Percentiles rank a stretch among this genome's conserved stretches.
Evolutionary conservation across 371 early-diverging fungal genomes (phyloP).

Genomic region (Mucor saturninus): DNA sequence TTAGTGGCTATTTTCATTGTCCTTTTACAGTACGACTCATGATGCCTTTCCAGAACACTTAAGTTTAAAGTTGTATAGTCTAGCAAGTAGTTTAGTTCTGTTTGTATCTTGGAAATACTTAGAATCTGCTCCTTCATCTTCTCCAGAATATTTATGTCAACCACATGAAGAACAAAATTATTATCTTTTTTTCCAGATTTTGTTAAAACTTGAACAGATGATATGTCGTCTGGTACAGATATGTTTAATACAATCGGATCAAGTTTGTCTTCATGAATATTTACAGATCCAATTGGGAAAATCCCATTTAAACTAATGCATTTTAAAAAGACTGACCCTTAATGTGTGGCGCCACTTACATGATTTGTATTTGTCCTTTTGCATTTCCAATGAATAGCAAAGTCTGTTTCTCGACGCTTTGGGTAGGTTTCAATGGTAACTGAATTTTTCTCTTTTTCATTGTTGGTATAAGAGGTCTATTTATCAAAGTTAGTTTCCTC

Average conservation of each 20-base stretch:
- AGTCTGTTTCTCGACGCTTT: constrained; percentile 15
- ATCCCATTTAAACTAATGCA: constrained; percentile 26
- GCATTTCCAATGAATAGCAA: constrained; percentile 23
- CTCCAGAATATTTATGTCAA: constrained; percentile 20
- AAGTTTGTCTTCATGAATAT: not conserved
- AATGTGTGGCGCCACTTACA: constrained; percentile 6
- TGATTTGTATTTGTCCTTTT: constrained; percentile 17
- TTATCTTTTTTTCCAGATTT: not conserved
- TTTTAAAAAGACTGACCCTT: not conserved
- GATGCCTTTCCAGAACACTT: constrained; percentile 19
- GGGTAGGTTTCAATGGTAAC: constrained; percentile 17
- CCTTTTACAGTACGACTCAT: constrained; percentile 10
- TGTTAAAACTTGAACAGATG: constrained; percentile 9
- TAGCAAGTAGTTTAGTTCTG: constrained; percentile 25
- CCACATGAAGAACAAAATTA: not conserved
- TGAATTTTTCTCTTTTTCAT: not conserved
- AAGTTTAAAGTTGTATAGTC: constrained; percentile 11
- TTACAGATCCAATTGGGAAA: constrained; percentile 21
- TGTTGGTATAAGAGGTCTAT: constrained; percentile 8
- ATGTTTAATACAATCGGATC: constrained; percentile 10
- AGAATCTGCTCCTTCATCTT: constrained; percentile 23
- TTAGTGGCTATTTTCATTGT: constrained; percentile 1
- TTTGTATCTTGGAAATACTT: constrained; percentile 24
- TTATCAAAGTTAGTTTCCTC: not conserved
- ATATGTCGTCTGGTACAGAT: not conserved